These are phyloP conservation scores for Ceratocystis alfenasii DNA, from an alignment of 2,329 filamentous ascomycete species.

Conservation along the genomic window DNA sequence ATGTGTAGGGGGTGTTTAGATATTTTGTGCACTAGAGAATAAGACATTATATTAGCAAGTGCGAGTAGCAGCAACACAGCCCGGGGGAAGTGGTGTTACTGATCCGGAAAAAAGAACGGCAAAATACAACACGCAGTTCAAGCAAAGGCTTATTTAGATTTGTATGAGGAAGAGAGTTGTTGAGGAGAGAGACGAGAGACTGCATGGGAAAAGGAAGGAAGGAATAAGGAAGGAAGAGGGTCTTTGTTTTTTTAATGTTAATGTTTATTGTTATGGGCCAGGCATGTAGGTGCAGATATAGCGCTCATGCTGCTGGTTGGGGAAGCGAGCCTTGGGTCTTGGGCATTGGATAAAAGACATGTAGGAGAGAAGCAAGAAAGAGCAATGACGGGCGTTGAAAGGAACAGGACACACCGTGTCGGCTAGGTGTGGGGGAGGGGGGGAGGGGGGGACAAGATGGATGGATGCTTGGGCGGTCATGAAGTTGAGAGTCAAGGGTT, in stretches of 20 bases:
- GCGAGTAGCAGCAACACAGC: not conserved
- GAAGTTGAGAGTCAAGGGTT: no score
- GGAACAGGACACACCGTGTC: not conserved
- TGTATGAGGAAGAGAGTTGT: conserved; percentile 1
- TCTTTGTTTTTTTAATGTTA: not conserved
- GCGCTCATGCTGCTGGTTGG: not conserved
- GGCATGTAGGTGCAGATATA: not conserved
- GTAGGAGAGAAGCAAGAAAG: not conserved
- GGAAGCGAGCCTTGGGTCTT: not conserved
- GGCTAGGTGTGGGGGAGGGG: not conserved
- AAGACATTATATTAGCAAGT: not conserved
- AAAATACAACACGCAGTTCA: not conserved
- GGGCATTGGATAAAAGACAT: not conserved
- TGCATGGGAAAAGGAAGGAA: not conserved
- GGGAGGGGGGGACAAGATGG: not conserved
- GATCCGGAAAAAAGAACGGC: not conserved
- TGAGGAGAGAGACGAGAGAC: not conserved
- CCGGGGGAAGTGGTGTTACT: not conserved
- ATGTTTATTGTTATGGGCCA: not conserved
- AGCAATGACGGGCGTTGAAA: not conserved
- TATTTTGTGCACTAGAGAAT: not conserved
- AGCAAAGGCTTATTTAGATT: not conserved
- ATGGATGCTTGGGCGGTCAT: not conserved
- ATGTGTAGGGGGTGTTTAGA: not conserved
- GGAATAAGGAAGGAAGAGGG: conserved; percentile 5